phyloP scores from a whole-genome alignment of 1,139 yeast genomes.

The Nakaseomyces uthaithaninus region DNA sequence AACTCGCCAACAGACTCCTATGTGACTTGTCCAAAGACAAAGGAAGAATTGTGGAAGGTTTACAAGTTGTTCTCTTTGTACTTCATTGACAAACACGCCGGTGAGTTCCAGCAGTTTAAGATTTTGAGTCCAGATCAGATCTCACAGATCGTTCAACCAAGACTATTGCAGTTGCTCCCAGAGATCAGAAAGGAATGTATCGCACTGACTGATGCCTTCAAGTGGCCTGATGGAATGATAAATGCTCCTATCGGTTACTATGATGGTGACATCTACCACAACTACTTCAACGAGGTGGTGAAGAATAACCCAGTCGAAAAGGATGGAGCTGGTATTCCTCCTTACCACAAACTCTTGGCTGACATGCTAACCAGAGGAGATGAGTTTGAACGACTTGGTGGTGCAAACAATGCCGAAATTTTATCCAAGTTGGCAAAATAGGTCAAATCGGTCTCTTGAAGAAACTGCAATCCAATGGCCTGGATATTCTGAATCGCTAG shows the following conservation, averaged over 20 bases:
- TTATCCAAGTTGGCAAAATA: constrained; percentile 33
- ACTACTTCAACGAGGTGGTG: constrained; percentile 49
- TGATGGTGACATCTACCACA: constrained; percentile 80
- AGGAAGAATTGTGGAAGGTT: constrained; percentile 39
- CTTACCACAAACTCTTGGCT: constrained; percentile 46
- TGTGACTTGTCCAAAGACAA: constrained; percentile 29
- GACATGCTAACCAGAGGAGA: constrained; percentile 46
- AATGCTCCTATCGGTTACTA: constrained; percentile 80
- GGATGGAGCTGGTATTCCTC: constrained; percentile 49
- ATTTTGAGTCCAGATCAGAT: constrained; percentile 45
- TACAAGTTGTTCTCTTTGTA: constrained; percentile 59
- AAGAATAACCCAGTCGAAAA: constrained; percentile 38
- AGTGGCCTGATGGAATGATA: constrained; percentile 73
- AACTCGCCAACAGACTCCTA: constrained; percentile 20
- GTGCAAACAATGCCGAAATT: constrained; percentile 39
- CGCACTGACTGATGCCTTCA: constrained; percentile 84
- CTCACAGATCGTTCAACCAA: constrained; percentile 39
- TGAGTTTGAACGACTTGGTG: constrained; percentile 41
- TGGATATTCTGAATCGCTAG: no score
- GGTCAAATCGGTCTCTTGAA: constrained; percentile 4
- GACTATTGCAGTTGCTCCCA: constrained; percentile 40
- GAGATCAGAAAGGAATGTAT: constrained; percentile 63
- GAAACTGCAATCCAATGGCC: no score
- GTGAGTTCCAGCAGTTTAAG: constrained; percentile 62
- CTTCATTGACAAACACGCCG: constrained; percentile 67